Percentiles rank a stretch among this genome's conserved stretches.
phyloP scores from a whole-genome alignment of 352 stramenopile genomes.

The Plasmopara viticola region DNA sequence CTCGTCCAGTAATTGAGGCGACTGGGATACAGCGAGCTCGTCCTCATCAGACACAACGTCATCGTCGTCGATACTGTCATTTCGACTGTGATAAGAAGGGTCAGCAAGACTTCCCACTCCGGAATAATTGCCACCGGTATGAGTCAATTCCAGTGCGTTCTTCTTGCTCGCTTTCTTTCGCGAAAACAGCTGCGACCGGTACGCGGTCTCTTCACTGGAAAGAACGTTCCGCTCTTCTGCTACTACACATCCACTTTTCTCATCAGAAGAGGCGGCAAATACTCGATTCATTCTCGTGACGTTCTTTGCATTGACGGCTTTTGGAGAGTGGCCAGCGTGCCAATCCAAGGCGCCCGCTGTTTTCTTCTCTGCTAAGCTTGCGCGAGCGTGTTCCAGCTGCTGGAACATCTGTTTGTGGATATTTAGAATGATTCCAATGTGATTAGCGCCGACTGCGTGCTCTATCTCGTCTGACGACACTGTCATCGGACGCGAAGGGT shows the following conservation, averaged over 20 bases:
- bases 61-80: conserved; percentile 21
- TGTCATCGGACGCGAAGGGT: conserved; percentile 36
- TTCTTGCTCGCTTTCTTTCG: conserved; percentile 50
- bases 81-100: neutral
- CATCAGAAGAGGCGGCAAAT: conserved; percentile 11
- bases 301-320: conserved; percentile 11
- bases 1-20: conserved; percentile 61
- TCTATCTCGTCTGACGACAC: conserved; percentile 80
- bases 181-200: conserved; percentile 54
- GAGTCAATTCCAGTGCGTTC: conserved; percentile 22
- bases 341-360: conserved; percentile 4
- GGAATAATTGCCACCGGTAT: conserved; percentile 6
- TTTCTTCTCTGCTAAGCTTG: conserved; percentile 14
- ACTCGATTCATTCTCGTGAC: conserved; percentile 28
- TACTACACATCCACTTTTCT: neutral
- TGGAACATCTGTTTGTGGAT: conserved; percentile 72
- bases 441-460: conserved; percentile 48
- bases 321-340: conserved; percentile 13
- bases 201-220: conserved; percentile 58
- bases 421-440: conserved; percentile 57
- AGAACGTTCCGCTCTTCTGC: conserved; percentile 34
- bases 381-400: conserved; percentile 36
- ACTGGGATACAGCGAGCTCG: conserved; percentile 57
- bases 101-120: conserved; percentile 1
- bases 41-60: conserved; percentile 48